These are phyloP conservation scores for Fusarium sp. DNA, from an alignment of 2,329 filamentous ascomycete species.

Conservation along the genomic window DNA sequence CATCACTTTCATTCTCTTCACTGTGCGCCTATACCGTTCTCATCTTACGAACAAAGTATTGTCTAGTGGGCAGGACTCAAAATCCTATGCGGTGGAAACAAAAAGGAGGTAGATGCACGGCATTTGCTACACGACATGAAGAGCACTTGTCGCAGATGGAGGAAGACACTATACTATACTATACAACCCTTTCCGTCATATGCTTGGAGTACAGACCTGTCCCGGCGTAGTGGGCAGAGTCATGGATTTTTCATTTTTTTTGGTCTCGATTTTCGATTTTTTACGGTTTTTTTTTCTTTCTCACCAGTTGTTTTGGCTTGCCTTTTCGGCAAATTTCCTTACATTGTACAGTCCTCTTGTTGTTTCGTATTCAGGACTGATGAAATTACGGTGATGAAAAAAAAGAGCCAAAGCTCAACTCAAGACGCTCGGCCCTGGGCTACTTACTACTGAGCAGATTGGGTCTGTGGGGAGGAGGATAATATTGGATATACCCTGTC, in stretches of 20 bases:
- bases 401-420: slow-evolving; percentile 33
- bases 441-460: slow-evolving; percentile 9
- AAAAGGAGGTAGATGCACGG: slow-evolving; percentile 35
- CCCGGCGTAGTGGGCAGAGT: slow-evolving; percentile 18
- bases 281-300: slow-evolving; percentile 1
- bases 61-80: slow-evolving; percentile 42
- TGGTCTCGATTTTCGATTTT: slow-evolving; percentile 15
- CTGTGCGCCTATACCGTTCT: slow-evolving; percentile 28
- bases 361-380: slow-evolving; percentile 41
- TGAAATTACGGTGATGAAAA: slow-evolving; percentile 46
- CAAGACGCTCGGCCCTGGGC: slow-evolving; percentile 9
- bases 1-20: slow-evolving; percentile 35
- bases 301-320: slow-evolving; percentile 28
- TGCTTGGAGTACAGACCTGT: slow-evolving; percentile 40
- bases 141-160: slow-evolving; percentile 38
- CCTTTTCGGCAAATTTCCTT: slow-evolving; percentile 26
- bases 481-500: slow-evolving; percentile 30
- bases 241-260: slow-evolving; percentile 23
- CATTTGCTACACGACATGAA: slow-evolving; percentile 45
- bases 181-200: slow-evolving; percentile 30
- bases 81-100: slow-evolving; percentile 33
- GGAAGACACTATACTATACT: slow-evolving; percentile 27
- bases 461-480: slow-evolving; percentile 21
- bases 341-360: slow-evolving; percentile 38
- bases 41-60: slow-evolving; percentile 42